Evolutionary conservation across 805 yeast species (phyloP).

Genomic region (Starmerella powellii): DNA sequence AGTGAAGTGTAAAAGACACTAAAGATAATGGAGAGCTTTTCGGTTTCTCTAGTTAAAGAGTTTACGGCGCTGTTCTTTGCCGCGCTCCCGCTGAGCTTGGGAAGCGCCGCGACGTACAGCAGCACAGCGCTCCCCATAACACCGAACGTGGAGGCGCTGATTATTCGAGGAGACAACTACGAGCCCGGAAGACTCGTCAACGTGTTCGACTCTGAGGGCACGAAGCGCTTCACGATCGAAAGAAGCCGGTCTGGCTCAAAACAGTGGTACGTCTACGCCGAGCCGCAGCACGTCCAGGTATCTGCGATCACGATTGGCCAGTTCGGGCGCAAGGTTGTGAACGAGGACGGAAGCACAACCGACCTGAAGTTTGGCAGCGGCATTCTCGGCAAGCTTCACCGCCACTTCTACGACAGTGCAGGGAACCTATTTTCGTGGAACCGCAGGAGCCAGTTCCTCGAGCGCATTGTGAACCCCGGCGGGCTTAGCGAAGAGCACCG

Average conservation of each 20-base stretch:
- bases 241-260: constrained; percentile 38
- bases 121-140: constrained; percentile 1
- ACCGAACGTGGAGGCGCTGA: constrained; percentile 30
- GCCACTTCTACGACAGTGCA: constrained; percentile 40
- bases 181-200: constrained; percentile 37
- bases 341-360: constrained; percentile 33
- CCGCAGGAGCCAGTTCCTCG: constrained; percentile 40
- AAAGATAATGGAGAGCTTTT: background rate
- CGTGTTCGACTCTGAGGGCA: constrained; percentile 39
- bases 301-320: constrained; percentile 43
- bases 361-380: constrained; percentile 34
- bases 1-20: too few species aligned
- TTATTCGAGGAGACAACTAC: constrained; percentile 40
- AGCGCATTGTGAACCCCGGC: constrained; percentile 41
- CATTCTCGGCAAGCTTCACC: constrained; percentile 22
- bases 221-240: constrained; percentile 40
- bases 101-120: constrained; percentile 2
- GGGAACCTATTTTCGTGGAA: constrained; percentile 50
- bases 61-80: constrained; percentile 2
- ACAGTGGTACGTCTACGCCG: constrained; percentile 40
- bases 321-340: constrained; percentile 35
- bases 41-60: background rate
- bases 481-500: constrained; percentile 47
- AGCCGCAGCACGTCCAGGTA: constrained; percentile 37
- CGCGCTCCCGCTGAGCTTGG: constrained; percentile 6